Conservation (phyloP, 2,329 filamentous ascomycete genomes). For the Teratosphaeria nubilosa region DNA sequence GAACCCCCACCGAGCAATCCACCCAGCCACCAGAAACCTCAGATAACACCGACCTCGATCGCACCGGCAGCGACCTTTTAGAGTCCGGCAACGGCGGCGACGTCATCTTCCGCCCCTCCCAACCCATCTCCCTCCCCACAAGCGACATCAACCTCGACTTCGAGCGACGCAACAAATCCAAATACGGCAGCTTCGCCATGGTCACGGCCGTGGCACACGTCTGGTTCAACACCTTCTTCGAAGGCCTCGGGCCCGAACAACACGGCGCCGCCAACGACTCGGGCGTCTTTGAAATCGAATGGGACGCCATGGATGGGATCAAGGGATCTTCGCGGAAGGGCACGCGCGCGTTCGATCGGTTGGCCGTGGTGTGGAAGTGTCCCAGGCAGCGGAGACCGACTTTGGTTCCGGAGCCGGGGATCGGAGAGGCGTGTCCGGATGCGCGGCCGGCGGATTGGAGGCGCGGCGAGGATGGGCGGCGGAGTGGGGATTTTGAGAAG, state of each 20-base stretch:
- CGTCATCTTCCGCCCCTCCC: constrained; percentile 65
- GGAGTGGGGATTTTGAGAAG: constrained; percentile 37
- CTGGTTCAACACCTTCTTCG: constrained; percentile 95
- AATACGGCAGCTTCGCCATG: constrained; percentile 69
- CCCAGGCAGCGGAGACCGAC: constrained; percentile 14
- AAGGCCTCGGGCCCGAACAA: constrained; percentile 65
- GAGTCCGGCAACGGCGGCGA: constrained; percentile 55
- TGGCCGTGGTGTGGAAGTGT: constrained; percentile 75
- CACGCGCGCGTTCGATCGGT: constrained; percentile 65
- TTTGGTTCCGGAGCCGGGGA: constrained; percentile 54
- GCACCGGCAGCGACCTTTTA: constrained; percentile 4
- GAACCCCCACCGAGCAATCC: constrained; percentile 7
- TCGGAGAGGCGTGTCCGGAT: constrained; percentile 61
- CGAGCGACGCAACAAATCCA: constrained; percentile 72
- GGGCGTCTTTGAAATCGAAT: constrained; percentile 62
- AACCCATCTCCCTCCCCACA: constrained; percentile 60
- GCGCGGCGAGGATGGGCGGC: constrained; percentile 35
- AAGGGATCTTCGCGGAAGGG: constrained; percentile 82
- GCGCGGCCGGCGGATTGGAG: constrained; percentile 61
- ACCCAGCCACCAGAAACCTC: constrained; percentile 8
- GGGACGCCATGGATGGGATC: constrained; percentile 82
- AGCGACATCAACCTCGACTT: constrained; percentile 87
- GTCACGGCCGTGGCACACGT: constrained; percentile 88
- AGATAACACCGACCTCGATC: constrained; percentile 5
- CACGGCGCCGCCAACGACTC: constrained; percentile 55